A percentile compares a stretch with the other conserved stretches of the same genome.
These are phyloP conservation scores for Symbiodinium pilosum DNA, from an alignment of 73 alveolate genomes.

Conservation along the genomic window DNA sequence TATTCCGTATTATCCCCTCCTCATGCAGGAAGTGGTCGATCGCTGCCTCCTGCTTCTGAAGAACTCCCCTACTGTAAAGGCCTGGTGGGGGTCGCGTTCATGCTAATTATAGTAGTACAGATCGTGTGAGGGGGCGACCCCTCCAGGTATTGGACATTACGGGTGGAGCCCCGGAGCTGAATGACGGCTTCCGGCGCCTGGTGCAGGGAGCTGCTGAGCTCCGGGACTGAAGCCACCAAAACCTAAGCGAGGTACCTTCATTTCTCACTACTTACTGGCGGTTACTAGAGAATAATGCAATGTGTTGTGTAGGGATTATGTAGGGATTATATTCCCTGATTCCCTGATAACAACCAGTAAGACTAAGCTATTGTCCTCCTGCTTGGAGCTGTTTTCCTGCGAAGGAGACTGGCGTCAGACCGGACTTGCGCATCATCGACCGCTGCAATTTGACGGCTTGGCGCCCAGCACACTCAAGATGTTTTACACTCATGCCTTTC, in stretches of 20 bases:
- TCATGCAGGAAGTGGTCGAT: conserved; percentile 69
- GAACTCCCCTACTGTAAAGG: conserved; percentile 63
- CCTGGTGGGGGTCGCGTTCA: background rate
- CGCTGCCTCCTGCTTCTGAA: conserved; percentile 46
- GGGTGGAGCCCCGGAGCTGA: conserved; percentile 94
- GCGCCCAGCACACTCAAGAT: background rate
- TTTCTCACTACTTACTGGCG: too few relatives aligned
- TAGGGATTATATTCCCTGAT: background rate
- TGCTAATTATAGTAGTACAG: too few relatives aligned
- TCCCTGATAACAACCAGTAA: background rate
- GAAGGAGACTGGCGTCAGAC: background rate
- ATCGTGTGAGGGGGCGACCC: background rate
- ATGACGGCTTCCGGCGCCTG: conserved; percentile 73
- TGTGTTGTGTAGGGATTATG: too few relatives aligned
- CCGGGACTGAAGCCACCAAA: conserved; percentile 67
- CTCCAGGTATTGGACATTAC: conserved; percentile 68
- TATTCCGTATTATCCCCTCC: too few relatives aligned
- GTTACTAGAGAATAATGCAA: too few relatives aligned
- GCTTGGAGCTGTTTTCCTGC: background rate
- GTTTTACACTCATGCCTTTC: background rate
- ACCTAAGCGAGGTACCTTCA: too few relatives aligned
- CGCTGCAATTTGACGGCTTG: conserved; percentile 87
- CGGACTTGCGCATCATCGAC: conserved; percentile 66
- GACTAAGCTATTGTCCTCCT: background rate
- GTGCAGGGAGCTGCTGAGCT: conserved; percentile 75